Evolutionary conservation across 805 yeast genomes (phyloP).

Genomic region (Tetrapisispora iriomotensis): DNA sequence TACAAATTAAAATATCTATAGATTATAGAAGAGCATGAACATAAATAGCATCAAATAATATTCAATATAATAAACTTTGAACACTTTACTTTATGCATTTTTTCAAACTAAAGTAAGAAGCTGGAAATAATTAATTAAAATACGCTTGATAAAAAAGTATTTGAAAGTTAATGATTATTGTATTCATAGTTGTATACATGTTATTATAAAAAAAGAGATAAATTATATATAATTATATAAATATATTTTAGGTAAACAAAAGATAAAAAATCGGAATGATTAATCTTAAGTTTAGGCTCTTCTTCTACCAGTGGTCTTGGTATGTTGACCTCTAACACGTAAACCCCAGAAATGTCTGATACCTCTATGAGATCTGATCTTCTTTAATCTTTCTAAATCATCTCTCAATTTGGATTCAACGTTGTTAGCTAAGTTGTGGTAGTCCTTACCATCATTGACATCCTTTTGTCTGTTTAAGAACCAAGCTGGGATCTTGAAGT

Average conservation of each 20-base stretch:
- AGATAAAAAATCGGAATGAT: constrained; percentile 1
- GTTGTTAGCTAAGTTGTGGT: constrained; percentile 98
- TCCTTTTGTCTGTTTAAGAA: constrained; percentile 99
- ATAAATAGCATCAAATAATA: too few species aligned
- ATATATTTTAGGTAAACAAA: neutral
- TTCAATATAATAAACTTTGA: too few species aligned
- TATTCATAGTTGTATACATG: constrained; percentile 5
- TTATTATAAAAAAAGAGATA: constrained; percentile 1
- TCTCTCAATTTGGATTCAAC: constrained; percentile 99
- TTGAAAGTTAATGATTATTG: constrained; percentile 5
- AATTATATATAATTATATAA: neutral
- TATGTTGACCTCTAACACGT: constrained; percentile 99
- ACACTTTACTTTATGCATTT: too few species aligned
- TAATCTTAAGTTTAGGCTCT: constrained; percentile 24
- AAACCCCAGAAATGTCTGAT: constrained; percentile 99
- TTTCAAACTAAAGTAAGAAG: too few species aligned
- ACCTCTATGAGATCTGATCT: constrained; percentile 99
- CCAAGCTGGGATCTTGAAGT: constrained; percentile 99
- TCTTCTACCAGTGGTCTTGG: constrained; percentile 99
- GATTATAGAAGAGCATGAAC: too few species aligned
- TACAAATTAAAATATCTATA: too few species aligned
- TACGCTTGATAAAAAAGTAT: too few species aligned
- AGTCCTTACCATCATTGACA: constrained; percentile 96
- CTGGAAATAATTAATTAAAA: too few species aligned
- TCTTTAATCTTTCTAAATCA: constrained; percentile 99